Percentiles rank a stretch among this genome's conserved stretches.
Evolutionary conservation across 176 grass and related monocot species (phyloP).

Genomic region (Stipa capillata): DNA sequence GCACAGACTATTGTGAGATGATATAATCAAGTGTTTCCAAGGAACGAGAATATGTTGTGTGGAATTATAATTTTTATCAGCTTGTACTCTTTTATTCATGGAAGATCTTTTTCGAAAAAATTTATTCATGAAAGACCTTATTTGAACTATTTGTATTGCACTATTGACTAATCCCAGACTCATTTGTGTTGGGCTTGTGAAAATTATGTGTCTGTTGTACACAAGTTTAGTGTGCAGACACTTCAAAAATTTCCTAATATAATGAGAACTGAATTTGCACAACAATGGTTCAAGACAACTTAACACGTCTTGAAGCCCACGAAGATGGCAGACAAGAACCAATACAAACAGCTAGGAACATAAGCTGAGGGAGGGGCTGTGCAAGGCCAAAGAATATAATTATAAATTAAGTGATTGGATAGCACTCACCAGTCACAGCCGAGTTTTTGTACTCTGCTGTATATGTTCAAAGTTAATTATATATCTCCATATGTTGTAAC

Average conservation of each 20-base stretch:
- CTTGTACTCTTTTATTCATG: neutral
- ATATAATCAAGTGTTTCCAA: neutral
- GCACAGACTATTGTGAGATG: too few species aligned
- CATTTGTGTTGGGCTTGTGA: neutral
- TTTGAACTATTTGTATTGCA: too few species aligned
- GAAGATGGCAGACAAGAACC: neutral
- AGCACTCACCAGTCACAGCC: neutral
- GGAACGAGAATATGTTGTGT: neutral
- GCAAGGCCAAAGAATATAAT: neutral
- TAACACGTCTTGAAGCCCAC: neutral
- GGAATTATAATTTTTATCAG: neutral
- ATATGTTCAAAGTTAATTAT: constrained; percentile 2
- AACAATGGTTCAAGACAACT: neutral
- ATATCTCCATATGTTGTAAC: neutral
- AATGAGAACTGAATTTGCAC: neutral
- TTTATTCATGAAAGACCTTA: neutral
- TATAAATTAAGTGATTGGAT: neutral
- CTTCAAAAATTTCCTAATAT: too few species aligned
- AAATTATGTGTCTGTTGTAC: too few species aligned
- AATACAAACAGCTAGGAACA: neutral
- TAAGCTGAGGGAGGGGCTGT: neutral
- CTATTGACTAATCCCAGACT: neutral
- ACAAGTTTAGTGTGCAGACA: too few species aligned
- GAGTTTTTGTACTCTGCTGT: neutral
- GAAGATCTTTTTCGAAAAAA: too few species aligned